Conservation (phyloP, 1,284 basidiomycete genomes). For the Flammula alnicola region DNA sequence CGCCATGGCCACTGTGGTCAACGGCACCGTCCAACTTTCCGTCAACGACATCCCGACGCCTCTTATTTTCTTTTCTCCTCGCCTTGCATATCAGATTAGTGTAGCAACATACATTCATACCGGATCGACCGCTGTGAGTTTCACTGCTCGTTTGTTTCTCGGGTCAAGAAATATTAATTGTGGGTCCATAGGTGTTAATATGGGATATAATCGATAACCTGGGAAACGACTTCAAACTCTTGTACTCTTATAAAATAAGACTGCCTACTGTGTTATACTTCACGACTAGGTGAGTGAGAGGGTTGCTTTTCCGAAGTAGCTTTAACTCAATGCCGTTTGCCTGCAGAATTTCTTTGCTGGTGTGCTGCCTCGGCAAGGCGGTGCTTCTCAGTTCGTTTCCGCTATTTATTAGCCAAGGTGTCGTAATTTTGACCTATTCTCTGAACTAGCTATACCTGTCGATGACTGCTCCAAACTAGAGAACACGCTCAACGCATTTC, state of each 20-base stretch:
- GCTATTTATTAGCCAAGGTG: too few species aligned
- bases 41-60: slow-evolving; percentile 5
- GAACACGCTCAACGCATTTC: slow-evolving; percentile 4
- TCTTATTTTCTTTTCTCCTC: slow-evolving; percentile 11
- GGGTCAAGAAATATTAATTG: neutral
- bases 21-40: neutral
- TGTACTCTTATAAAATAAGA: slow-evolving; percentile 8
- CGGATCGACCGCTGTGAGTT: slow-evolving; percentile 13
- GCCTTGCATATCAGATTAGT: slow-evolving; percentile 6
- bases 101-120: slow-evolving; percentile 12
- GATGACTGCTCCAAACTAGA: slow-evolving; percentile 5
- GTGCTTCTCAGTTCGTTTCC: slow-evolving; percentile 11
- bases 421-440: neutral
- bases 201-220: slow-evolving; percentile 18
- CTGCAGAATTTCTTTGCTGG: slow-evolving; percentile 9
- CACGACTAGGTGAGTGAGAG: slow-evolving; percentile 12
- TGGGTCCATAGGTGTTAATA: slow-evolving; percentile 6
- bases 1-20: neutral
- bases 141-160: neutral
- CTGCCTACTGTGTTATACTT: slow-evolving; percentile 14
- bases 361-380: slow-evolving; percentile 9
- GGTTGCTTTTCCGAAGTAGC: neutral
- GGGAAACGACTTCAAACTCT: slow-evolving; percentile 11
- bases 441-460: slow-evolving; percentile 11
- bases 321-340: too few species aligned